Percentiles rank a stretch among this genome's conserved stretches.
Evolutionary conservation across 345 rosid species (phyloP).

Genomic region (Populus tremula): DNA sequence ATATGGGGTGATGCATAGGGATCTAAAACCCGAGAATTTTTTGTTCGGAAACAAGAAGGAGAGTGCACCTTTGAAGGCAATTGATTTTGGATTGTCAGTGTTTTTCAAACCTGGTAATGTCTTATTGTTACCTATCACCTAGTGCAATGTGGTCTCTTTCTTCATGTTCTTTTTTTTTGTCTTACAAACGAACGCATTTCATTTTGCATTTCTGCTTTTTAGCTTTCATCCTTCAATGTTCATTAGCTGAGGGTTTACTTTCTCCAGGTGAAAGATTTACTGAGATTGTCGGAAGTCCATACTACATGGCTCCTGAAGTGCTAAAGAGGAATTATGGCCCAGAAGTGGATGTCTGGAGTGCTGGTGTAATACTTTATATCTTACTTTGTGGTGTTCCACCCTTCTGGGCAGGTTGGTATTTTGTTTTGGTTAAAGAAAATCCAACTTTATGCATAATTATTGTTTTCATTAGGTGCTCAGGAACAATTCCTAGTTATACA

Average conservation of each 20-base stretch:
- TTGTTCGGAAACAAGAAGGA: slow-evolving; percentile 35
- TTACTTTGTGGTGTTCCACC: slow-evolving; percentile 40
- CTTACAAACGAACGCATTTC: not conserved
- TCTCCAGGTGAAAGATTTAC: slow-evolving; percentile 29
- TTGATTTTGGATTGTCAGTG: slow-evolving; percentile 38
- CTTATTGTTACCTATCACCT: not conserved
- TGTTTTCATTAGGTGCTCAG: not conserved
- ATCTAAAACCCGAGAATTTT: slow-evolving; percentile 38
- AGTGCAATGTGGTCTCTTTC: not conserved
- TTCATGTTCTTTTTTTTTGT: no score
- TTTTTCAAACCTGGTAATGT: slow-evolving; percentile 33
- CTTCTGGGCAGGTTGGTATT: slow-evolving; percentile 35
- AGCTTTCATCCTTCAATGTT: not conserved
- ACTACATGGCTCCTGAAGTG: slow-evolving; percentile 41
- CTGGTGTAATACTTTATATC: slow-evolving; percentile 38
- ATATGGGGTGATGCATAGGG: slow-evolving; percentile 35
- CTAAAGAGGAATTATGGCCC: slow-evolving; percentile 34
- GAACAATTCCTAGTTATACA: not conserved
- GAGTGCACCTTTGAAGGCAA: slow-evolving; percentile 31
- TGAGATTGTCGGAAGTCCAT: slow-evolving; percentile 40
- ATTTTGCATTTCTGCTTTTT: not conserved
- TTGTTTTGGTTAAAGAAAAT: not conserved
- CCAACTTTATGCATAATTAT: not conserved
- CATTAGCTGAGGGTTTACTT: slow-evolving; percentile 6
- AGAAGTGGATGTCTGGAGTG: slow-evolving; percentile 40